Evolutionary conservation across 2,329 filamentous ascomycete genomes (phyloP), one percentile per base, ranked within the genome.

Genomic region (Fusarium napiforme): DNA sequence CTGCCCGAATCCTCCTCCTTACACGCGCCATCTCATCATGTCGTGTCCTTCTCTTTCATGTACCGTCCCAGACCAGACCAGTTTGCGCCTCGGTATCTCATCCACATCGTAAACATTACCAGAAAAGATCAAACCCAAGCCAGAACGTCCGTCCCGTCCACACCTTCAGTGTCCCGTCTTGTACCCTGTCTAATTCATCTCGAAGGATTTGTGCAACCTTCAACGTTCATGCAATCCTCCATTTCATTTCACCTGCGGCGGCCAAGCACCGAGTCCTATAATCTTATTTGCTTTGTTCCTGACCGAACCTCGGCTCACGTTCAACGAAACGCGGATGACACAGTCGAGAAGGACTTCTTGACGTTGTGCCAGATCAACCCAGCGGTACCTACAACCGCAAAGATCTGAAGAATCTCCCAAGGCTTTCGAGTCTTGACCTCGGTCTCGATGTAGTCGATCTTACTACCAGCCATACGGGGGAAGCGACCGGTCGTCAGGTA

Each of bases 401-500:
- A 90, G 12, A 91, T 83, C 75, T 88, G 85, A 39, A 88, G 67
- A 67, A 90, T 86, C 74, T 91, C 89, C 80, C 85, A 88, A 57
- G 85, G 85, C 59, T 86, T 80, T 46, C 84, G 83, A 2, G 88
- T 87, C 34, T 86, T 86, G 28, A 91, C 87, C 74, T 88, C 83
- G 4, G 89, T 91, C 80, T 91, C 89, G 75, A 91, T 83, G 59
- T 87, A 88, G 1, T 82, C 81, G 49, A 82, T 79, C 55, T 82
- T 81, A n/a, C 82, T 82, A 21, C 81, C 85, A 11, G 90, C 85
- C 72, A 92, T 91, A 8, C 91, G 87, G 0, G 96, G 96, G 78
- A 98, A 97, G 26, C 92, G 89, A 7, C 93, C 94, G 5, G 92
- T 95, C 21, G 88, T 86, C 62, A 92, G 85, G 80, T 94, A 98